Evolutionary conservation across 306 rosid genomes (phyloP).

Genomic region (Potentilla sterilis): DNA sequence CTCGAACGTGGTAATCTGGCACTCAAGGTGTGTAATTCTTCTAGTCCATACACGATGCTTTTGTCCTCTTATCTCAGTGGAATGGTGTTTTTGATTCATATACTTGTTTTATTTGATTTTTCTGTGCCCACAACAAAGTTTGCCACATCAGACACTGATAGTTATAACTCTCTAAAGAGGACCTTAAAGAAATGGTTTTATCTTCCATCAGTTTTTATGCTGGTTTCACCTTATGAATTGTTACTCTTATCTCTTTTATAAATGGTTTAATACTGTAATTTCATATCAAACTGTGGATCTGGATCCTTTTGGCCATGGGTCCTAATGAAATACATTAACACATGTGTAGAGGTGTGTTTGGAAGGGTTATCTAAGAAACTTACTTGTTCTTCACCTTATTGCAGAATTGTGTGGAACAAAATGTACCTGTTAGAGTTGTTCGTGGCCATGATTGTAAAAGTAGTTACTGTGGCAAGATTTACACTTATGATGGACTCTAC

Average conservation of each 20-base stretch:
- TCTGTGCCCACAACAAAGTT: background rate
- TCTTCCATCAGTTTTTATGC: background rate
- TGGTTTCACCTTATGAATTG: background rate
- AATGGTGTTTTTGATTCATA: constrained; percentile 2
- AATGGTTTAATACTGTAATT: background rate
- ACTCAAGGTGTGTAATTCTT: constrained; percentile 62
- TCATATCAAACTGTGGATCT: background rate
- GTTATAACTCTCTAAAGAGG: background rate
- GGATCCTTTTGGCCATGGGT: background rate
- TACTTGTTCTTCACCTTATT: constrained; percentile 29
- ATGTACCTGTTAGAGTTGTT: constrained; percentile 75
- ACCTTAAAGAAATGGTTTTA: background rate
- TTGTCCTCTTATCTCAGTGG: background rate
- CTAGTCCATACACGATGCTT: background rate
- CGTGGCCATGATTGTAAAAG: constrained; percentile 79
- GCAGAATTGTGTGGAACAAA: constrained; percentile 75
- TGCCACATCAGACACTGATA: constrained; percentile 1
- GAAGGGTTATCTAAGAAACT: constrained; percentile 13
- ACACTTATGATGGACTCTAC: constrained; percentile 96
- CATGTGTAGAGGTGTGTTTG: background rate
- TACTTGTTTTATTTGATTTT: background rate
- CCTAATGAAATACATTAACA: background rate
- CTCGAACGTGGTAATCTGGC: constrained; percentile 89
- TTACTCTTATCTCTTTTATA: background rate
- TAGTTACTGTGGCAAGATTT: constrained; percentile 78